These are phyloP conservation scores for Penicillium robsamsonii DNA, from an alignment of 495 filamentous ascomycete species.

Conservation along the genomic window DNA sequence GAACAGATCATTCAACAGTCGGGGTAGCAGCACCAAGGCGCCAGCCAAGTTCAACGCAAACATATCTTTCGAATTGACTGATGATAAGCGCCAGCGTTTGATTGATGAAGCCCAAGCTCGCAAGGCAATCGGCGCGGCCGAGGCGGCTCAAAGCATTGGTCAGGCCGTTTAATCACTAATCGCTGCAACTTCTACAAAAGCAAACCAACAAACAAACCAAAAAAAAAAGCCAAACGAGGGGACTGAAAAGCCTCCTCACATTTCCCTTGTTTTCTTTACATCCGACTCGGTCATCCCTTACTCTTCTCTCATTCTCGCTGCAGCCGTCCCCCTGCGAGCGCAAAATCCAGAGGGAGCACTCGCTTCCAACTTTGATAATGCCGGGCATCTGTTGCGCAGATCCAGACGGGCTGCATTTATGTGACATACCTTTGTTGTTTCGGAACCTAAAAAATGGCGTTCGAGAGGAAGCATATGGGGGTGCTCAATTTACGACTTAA, in stretches of 20 bases:
- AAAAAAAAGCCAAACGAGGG: background rate
- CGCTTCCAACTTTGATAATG: slow-evolving; percentile 1
- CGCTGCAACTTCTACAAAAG: background rate
- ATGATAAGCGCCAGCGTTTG: slow-evolving; percentile 47
- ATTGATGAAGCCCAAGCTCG: slow-evolving; percentile 47
- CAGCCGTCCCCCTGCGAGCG: slow-evolving; percentile 9
- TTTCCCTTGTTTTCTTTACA: background rate
- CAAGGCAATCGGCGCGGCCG: slow-evolving; percentile 26
- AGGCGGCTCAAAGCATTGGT: background rate
- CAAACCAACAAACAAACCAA: background rate
- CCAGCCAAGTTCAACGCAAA: slow-evolving; percentile 26
- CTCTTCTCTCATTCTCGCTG: background rate
- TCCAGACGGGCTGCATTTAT: slow-evolving; percentile 10
- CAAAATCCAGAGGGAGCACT: background rate
- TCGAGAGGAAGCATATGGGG: slow-evolving; percentile 11
- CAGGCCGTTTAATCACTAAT: background rate
- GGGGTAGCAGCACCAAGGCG: slow-evolving; percentile 30
- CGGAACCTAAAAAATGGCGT: slow-evolving; percentile 8
- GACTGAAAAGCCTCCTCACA: background rate
- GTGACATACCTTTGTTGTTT: slow-evolving; percentile 1
- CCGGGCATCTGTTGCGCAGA: slow-evolving; percentile 5
- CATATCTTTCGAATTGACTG: slow-evolving; percentile 47
- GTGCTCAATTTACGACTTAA: slow-evolving; percentile 12
- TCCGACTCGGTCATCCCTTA: background rate
- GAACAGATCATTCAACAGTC: slow-evolving; percentile 19